Conservation (phyloP, 129 eudicot genomes). For the Pseudognaphalium luteoalbum region DNA sequence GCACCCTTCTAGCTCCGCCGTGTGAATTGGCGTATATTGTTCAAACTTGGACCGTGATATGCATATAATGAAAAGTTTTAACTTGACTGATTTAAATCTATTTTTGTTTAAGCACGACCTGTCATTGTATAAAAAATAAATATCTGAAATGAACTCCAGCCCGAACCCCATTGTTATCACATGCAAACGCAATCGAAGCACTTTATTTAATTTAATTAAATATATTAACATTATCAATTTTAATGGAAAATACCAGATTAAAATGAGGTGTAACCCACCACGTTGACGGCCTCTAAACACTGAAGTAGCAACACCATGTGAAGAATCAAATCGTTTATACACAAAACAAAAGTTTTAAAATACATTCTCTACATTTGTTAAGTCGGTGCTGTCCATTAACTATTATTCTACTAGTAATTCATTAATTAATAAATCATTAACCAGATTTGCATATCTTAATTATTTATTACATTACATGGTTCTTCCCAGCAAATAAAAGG, state of each 20-base stretch:
- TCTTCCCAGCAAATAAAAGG: not conserved
- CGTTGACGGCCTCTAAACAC: constrained; percentile 13
- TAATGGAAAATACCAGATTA: not conserved
- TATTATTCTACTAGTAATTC: not conserved
- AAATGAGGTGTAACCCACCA: constrained; percentile 19
- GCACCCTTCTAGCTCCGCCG: too few species aligned
- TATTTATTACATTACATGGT: not conserved
- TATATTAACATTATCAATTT: not conserved
- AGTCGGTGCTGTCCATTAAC: too few species aligned
- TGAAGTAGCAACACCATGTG: constrained; percentile 17
- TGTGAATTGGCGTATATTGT: too few species aligned
- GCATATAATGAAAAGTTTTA: too few species aligned
- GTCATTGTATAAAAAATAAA: not conserved
- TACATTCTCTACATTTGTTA: too few species aligned
- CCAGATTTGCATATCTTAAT: constrained; percentile 15
- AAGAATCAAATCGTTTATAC: not conserved
- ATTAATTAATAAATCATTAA: not conserved
- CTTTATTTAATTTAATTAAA: too few species aligned
- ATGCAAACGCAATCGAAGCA: not conserved
- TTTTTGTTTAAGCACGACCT: not conserved
- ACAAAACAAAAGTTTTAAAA: too few species aligned
- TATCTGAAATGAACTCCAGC: not conserved
- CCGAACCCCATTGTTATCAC: not conserved
- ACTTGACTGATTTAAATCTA: not conserved
- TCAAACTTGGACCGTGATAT: too few species aligned